Percentiles rank a stretch among this genome's conserved stretches.
phyloP scores from a whole-genome alignment of 768 basidiomycete species.

The Xerocomellus intermedius region DNA sequence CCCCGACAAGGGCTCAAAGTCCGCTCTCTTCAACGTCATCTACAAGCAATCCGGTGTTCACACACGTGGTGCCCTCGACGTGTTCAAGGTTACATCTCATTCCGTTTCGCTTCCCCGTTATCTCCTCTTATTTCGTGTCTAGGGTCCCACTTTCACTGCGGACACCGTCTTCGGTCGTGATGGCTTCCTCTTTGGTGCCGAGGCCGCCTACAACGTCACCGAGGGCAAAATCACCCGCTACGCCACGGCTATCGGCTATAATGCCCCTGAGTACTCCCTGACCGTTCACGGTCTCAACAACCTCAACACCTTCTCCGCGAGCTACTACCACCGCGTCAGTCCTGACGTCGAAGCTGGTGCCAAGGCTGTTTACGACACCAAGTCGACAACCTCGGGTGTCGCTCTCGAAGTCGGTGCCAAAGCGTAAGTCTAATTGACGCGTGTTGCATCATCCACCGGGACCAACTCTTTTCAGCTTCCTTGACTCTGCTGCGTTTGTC shows the following conservation, averaged over 20 bases:
- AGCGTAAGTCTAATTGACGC: conserved; percentile 54
- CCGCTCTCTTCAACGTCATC: conserved; percentile 74
- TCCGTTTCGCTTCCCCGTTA: not conserved
- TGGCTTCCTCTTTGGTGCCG: conserved; percentile 95
- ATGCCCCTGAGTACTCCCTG: conserved; percentile 93
- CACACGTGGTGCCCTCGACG: conserved; percentile 84
- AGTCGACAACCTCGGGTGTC: conserved; percentile 82
- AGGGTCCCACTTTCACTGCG: conserved; percentile 97
- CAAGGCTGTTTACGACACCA: conserved; percentile 95
- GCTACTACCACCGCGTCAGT: conserved; percentile 97
- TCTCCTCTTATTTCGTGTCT: conserved; percentile 2
- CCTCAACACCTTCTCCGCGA: conserved; percentile 88
- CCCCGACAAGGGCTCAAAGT: conserved; percentile 85
- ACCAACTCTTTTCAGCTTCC: conserved; percentile 47
- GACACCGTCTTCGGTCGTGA: conserved; percentile 95
- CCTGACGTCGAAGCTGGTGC: conserved; percentile 92
- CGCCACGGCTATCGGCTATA: conserved; percentile 90
- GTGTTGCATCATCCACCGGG: not conserved
- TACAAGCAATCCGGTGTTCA: conserved; percentile 98
- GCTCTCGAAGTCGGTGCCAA: conserved; percentile 94
- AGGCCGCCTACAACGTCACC: conserved; percentile 95
- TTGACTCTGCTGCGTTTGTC: conserved; percentile 87
- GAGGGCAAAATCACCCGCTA: conserved; percentile 91
- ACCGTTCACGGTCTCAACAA: conserved; percentile 95
- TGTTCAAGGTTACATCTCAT: conserved; percentile 75